Evolutionary conservation across 2,329 filamentous ascomycete genomes (phyloP), one percentile per base, ranked within the genome.

Genomic region (Grosmannia huntii): DNA sequence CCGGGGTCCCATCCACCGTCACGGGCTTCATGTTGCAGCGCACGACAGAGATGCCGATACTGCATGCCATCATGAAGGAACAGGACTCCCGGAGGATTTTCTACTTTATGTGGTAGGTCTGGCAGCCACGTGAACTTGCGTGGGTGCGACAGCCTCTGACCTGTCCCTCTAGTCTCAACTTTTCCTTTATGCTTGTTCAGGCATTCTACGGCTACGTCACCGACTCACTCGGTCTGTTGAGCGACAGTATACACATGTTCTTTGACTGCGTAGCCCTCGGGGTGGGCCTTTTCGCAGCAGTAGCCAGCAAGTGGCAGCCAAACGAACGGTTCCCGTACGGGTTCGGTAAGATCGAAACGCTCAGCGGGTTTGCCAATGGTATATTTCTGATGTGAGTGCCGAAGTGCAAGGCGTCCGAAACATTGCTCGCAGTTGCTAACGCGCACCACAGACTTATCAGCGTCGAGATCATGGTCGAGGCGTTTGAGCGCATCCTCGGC

Each of bases 241-340:
- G 90, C 64, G 94, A 99, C 71, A 97, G 91, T 66, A 94, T 99
- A 62, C 94, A 99, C 73, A 99, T 99, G 94, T 92, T 99, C 67
- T 97, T 99, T 66, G 94, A 99, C 72, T 99, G 94, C 65, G 84
- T 96, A 41, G 94, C 92, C 23, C 79, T 99, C 31, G 83, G 89
- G 1, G 90, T 99, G 41, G 94, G 94, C 12, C 77, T 99, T 11
- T 86, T 92, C 65, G 94, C 94, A 31, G 87, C 92, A 1, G 90
- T 99, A 6, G 89, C 96, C 76, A 94, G 89, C 72, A 97, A 97
- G 72, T 96, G 94, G 91, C 90, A 91, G 1, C 87, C 90, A 0
- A 96, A 87, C 68, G 79, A 87, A 60, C 80, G 85, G 23, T 97
- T 96, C 65, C 94, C 94, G 0, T 97, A 96, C 67, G 94, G 94